Evolutionary conservation across 1,284 basidiomycete species (phyloP), one percentile per base, ranked within the genome.

Genomic region (Afroboletus lepidellus): DNA sequence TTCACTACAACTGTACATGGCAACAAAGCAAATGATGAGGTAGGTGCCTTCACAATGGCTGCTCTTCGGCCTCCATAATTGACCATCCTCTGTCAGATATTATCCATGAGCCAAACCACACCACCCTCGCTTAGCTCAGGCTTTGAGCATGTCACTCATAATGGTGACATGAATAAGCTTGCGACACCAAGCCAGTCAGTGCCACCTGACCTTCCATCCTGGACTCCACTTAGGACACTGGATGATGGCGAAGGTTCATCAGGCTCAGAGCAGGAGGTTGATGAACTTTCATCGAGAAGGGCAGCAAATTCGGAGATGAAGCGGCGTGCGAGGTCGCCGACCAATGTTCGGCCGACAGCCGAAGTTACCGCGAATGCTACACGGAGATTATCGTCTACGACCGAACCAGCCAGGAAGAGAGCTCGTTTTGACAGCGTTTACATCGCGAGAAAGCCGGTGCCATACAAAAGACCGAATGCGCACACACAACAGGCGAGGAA

Each of bases 161-260:
- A 36, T 21, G 29, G 33, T 29, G 29, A 38, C 18, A 21, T 30
- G 23, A 12, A 43, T 21, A 46, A 39, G 11, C 9, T 13, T 45
- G 8, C 21, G 39, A 8, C 46, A 34, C 21, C 49, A 23, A 49
- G 33, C 47, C 54, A 34, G 15, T 13, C 4, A 38, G 11, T 12
- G 38, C n/a, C n/a, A n/a, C 6, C 18, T 60, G 61, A 66, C 34
- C 57, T 67, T 39, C 64, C 64, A 41, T 54, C 65, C 8, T 69
- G 67, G 64, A 69, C 65, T 24, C 46, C 64, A 45, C 44, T 65
- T 2, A 52, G 34, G 27, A 27, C 34, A 48, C 12, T 20, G 0
- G 42, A 18, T 47, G 44, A 34, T 37, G 48, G 48, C 39, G 47
- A 41, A 13, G 20, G 16, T 27, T 41, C 39, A 41, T 27, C 24